Base-by-base conservation (phyloP, 306 rosid genomes). In the Vigna mungo region DNA sequence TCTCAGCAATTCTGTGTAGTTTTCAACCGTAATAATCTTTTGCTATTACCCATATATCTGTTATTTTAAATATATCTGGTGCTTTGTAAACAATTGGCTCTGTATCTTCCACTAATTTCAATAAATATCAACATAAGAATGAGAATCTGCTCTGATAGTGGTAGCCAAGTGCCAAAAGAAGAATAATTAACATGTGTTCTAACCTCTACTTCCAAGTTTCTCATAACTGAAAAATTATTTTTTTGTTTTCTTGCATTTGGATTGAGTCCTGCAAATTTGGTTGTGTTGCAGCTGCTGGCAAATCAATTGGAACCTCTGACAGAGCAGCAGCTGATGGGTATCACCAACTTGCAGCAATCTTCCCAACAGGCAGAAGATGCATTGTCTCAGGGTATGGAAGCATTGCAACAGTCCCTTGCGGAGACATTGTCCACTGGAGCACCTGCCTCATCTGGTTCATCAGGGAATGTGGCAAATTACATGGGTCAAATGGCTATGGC, bases 401-500 rank as follows among this genome's bases (percentile, higher is more conserved):
- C 97, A 52, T 85, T 95, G 84, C 99, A 92, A 62, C 99, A 92
- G 78, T 92, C 97, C 76, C 90, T 95, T 9, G 89, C 97, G 0
- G 97, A 95, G 88, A 92, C 97, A 10, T 81, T 95, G 80, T 92
- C 94, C 18, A 86, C 89, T 3, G 97, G 94, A 49, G 71, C 89
- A 55, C 93, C 84, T 7, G 90, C 91, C 34, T 89, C 97, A 54
- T 87, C 98, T 1, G 85, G 98, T 80, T 82, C 97, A 8, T 94
- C 98, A 1, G 97, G 97, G 63, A 88, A 92, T 67, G 99, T 91
- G 13, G 97, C 97, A 39, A 95, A 89, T 85, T 92, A 95, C 91
- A 92, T 92, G 97, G 96, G 97, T 74, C 99, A 92, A 81, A 95
- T 95, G 99, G 99, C 97, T 54, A 92, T 90, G 97, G 97, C 99